A percentile compares a stretch with the other conserved stretches of the same genome.
Evolutionary conservation across 495 filamentous ascomycete species (phyloP).

Genomic region (Neurospora sp.): DNA sequence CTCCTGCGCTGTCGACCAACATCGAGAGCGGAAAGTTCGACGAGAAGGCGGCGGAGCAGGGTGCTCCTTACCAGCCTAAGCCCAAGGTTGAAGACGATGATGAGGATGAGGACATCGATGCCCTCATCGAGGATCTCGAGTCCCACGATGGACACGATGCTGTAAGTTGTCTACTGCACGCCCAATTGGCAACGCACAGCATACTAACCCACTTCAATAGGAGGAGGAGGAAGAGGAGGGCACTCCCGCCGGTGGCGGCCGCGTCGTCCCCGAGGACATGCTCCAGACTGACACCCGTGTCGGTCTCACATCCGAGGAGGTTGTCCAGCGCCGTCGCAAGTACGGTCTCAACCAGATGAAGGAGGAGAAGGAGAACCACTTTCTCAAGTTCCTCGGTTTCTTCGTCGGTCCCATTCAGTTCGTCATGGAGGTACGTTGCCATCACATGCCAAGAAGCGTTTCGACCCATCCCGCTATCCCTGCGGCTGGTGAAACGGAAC

Average conservation of each 20-base stretch:
- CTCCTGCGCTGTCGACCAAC: slow-evolving; percentile 42
- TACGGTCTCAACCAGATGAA: slow-evolving; percentile 84
- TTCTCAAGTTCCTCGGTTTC: slow-evolving; percentile 73
- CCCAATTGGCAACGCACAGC: neutral
- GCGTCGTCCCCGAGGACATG: slow-evolving; percentile 52
- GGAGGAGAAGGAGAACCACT: slow-evolving; percentile 75
- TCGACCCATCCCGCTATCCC: slow-evolving; percentile 1
- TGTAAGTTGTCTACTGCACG: slow-evolving; percentile 13
- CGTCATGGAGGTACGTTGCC: slow-evolving; percentile 72
- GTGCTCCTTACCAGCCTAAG: slow-evolving; percentile 18
- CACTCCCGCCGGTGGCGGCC: slow-evolving; percentile 40
- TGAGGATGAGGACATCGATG: slow-evolving; percentile 66
- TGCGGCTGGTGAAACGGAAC: slow-evolving; percentile 20
- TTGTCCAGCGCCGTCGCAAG: slow-evolving; percentile 57
- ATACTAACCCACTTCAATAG: slow-evolving; percentile 12
- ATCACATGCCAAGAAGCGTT: slow-evolving; percentile 4
- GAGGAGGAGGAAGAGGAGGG: slow-evolving; percentile 48
- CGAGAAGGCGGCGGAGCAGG: slow-evolving; percentile 37
- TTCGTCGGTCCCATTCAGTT: slow-evolving; percentile 89
- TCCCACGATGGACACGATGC: slow-evolving; percentile 55
- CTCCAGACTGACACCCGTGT: slow-evolving; percentile 54
- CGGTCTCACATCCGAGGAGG: slow-evolving; percentile 67
- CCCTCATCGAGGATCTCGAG: slow-evolving; percentile 74
- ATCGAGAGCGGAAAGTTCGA: slow-evolving; percentile 47
- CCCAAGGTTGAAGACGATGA: slow-evolving; percentile 42